These are phyloP conservation scores for Alternaria sp. DNA, from an alignment of 2,329 filamentous ascomycete genomes.

Conservation along the genomic window DNA sequence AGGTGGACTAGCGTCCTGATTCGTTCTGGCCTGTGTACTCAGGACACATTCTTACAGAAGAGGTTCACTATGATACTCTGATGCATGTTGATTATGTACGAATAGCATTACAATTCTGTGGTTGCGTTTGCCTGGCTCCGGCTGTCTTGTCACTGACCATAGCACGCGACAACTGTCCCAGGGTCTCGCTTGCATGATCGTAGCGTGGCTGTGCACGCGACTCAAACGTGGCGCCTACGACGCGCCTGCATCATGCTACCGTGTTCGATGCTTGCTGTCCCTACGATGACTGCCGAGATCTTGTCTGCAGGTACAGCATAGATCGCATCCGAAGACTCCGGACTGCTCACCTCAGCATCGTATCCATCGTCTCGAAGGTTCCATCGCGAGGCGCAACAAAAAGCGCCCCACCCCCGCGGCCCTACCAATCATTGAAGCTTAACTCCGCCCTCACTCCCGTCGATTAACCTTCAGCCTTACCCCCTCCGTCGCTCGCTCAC, in stretches of 20 bases:
- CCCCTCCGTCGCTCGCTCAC: constrained; percentile 2
- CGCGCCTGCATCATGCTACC: not conserved
- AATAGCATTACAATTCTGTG: not conserved
- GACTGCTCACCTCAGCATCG: constrained; percentile 24
- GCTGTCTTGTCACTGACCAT: not conserved
- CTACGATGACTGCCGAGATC: not conserved
- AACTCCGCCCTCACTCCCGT: constrained; percentile 29
- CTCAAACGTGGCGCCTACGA: not conserved
- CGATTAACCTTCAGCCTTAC: not conserved
- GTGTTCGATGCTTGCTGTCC: not conserved
- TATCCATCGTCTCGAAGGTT: constrained; percentile 31
- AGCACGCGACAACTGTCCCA: not conserved
- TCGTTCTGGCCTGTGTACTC: not conserved
- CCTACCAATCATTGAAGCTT: constrained; percentile 30
- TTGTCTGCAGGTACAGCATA: not conserved
- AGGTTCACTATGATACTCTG: not conserved
- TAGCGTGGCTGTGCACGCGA: constrained; percentile 6
- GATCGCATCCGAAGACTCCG: constrained; percentile 7
- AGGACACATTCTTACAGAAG: not conserved
- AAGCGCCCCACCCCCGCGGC: constrained; percentile 23
- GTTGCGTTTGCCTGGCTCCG: not conserved
- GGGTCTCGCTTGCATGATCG: not conserved
- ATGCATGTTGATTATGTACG: not conserved
- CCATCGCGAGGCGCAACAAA: constrained; percentile 20
- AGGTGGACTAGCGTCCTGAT: not conserved